Evolutionary conservation across 1,139 yeast species (phyloP).

Genomic region (Waltiozyma sp.): DNA sequence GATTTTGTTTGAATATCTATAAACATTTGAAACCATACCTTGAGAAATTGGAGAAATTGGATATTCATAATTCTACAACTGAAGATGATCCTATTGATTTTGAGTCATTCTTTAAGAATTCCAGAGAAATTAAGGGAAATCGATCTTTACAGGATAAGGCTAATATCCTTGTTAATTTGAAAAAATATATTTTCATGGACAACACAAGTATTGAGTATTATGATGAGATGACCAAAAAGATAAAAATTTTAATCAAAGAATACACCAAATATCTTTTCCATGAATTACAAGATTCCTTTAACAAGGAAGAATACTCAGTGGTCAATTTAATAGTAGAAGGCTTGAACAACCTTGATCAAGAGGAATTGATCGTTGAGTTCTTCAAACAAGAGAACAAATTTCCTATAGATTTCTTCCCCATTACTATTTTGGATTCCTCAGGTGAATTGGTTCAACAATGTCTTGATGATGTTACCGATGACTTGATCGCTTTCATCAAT

Average conservation of each 20-base stretch:
- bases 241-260: conserved; percentile 6
- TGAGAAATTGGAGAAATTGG: conserved; percentile 2
- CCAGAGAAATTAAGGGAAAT: not conserved
- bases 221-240: conserved; percentile 3
- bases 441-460: conserved; percentile 21
- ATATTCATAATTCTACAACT: not conserved
- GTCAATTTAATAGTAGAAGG: conserved; percentile 28
- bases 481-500: conserved; percentile 20
- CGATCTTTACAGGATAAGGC: conserved; percentile 15
- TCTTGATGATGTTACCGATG: conserved; percentile 14
- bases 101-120: conserved; percentile 6
- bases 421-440: conserved; percentile 19
- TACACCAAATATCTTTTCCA: conserved; percentile 13
- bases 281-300: conserved; percentile 58
- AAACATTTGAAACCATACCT: conserved; percentile 6
- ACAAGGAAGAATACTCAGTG: conserved; percentile 33
- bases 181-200: conserved; percentile 12
- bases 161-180: conserved; percentile 9
- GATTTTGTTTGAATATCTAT: conserved; percentile 6
- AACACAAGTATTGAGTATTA: conserved; percentile 11
- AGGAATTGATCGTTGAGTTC: conserved; percentile 34
- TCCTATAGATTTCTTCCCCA: conserved; percentile 24
- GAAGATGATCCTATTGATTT: conserved; percentile 6
- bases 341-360: conserved; percentile 27
- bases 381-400: conserved; percentile 36